These are phyloP conservation scores for Silene noctiflora DNA, from an alignment of 179 eudicot species.

Conservation along the genomic window DNA sequence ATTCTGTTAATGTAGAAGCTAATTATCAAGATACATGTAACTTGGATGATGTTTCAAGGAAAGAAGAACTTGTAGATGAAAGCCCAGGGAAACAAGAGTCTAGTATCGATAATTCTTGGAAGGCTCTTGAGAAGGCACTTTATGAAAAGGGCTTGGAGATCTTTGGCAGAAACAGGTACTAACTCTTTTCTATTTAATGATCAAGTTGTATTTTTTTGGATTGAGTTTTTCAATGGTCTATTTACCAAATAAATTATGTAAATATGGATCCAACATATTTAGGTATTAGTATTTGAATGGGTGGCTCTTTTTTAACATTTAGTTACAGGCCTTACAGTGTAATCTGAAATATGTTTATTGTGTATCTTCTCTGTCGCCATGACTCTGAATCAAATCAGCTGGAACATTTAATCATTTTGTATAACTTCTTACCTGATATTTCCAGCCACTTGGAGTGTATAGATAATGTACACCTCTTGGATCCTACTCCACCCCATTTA, in stretches of 20 bases:
- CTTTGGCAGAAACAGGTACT: slow-evolving; percentile 84
- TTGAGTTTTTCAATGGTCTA: neutral
- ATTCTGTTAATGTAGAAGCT: slow-evolving; percentile 31
- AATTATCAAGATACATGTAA: slow-evolving; percentile 27
- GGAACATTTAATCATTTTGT: neutral
- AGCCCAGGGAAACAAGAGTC: slow-evolving; percentile 54
- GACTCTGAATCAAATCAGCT: neutral
- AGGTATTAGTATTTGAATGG: neutral
- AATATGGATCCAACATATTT: neutral
- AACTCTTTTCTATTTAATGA: neutral
- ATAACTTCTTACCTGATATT: neutral
- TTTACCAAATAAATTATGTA: neutral
- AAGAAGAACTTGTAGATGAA: slow-evolving; percentile 70
- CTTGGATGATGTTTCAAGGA: slow-evolving; percentile 45
- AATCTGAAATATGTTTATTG: neutral
- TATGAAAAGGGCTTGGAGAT: slow-evolving; percentile 87
- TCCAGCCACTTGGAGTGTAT: neutral
- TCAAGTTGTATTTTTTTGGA: neutral
- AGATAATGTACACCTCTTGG: neutral
- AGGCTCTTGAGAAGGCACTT: slow-evolving; percentile 73
- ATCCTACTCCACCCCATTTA: neutral
- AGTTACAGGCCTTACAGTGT: neutral
- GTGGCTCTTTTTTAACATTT: neutral
- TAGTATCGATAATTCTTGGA: slow-evolving; percentile 58
- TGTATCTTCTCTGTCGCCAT: neutral